phyloP scores from a whole-genome alignment of 202 grass and related monocot genomes.

The Elaeis oleifera region DNA sequence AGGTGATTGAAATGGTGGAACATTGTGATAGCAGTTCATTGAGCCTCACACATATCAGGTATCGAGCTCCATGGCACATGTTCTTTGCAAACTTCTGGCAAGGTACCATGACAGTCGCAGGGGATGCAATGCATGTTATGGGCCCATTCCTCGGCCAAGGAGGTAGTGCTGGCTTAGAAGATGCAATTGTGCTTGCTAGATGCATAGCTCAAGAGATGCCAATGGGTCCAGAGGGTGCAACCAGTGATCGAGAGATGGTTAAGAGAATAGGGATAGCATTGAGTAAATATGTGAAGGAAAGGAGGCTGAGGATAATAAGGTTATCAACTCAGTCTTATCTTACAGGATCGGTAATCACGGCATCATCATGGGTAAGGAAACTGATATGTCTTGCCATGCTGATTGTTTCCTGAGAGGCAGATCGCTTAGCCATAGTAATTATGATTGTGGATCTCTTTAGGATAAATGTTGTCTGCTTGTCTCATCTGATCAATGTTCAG shows the following conservation, averaged over 20 bases:
- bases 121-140: conserved; percentile 57
- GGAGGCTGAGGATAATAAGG: conserved; percentile 31
- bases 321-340: conserved; percentile 26
- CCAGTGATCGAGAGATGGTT: neutral
- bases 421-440: conserved; percentile 3
- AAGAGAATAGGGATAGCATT: conserved; percentile 22
- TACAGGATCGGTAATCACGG: conserved; percentile 1
- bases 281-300: conserved; percentile 38
- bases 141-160: conserved; percentile 40
- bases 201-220: conserved; percentile 17
- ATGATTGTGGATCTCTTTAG: conserved; percentile 3
- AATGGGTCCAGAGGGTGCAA: neutral
- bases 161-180: conserved; percentile 24
- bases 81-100: conserved; percentile 3
- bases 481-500: too few relatives aligned
- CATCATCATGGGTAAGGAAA: conserved; percentile 21
- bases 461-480: too few relatives aligned
- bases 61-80: conserved; percentile 39
- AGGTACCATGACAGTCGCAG: conserved; percentile 32
- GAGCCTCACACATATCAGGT: conserved; percentile 17
- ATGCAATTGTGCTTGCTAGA: conserved; percentile 35
- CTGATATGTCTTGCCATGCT: conserved; percentile 20
- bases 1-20: conserved; percentile 29
- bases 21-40: conserved; percentile 27
- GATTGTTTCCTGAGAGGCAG: conserved; percentile 26